phyloP scores from a whole-genome alignment of 768 basidiomycete species.

The Xerocomus brunneocitrinus region DNA sequence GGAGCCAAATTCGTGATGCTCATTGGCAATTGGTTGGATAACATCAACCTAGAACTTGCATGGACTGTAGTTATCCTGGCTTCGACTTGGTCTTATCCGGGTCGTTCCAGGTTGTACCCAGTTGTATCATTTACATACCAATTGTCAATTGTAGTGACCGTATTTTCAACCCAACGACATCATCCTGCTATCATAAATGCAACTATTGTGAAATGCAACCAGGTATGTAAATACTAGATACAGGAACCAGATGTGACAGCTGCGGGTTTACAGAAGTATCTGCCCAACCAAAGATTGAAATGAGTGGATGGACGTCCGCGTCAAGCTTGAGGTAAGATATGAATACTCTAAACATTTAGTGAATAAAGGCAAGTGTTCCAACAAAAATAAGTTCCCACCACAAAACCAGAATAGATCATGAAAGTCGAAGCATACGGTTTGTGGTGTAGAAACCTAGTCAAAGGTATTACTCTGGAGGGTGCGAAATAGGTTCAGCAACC shows the following conservation, averaged over 20 bases:
- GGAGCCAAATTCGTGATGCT: slow-evolving; percentile 24
- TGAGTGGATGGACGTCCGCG: slow-evolving; percentile 1
- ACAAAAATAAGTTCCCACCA: not conserved
- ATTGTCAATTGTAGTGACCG: slow-evolving; percentile 17
- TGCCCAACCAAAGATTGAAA: slow-evolving; percentile 3
- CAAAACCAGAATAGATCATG: not conserved
- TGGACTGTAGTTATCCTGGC: slow-evolving; percentile 11
- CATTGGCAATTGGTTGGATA: slow-evolving; percentile 4
- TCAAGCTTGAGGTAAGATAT: not conserved
- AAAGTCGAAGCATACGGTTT: not conserved
- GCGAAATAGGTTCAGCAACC: slow-evolving; percentile 1
- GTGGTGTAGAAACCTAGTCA: not conserved
- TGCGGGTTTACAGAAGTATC: not conserved
- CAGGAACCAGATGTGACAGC: not conserved
- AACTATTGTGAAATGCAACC: slow-evolving; percentile 6
- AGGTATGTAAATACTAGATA: not conserved
- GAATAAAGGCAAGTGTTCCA: not conserved
- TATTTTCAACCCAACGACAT: slow-evolving; percentile 10
- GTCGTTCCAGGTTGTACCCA: slow-evolving; percentile 8
- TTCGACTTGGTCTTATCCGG: slow-evolving; percentile 2
- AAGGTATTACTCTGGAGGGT: slow-evolving; percentile 7
- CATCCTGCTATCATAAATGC: slow-evolving; percentile 6
- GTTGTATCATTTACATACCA: slow-evolving; percentile 22
- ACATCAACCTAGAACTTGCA: slow-evolving; percentile 7
- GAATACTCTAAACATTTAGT: slow-evolving; percentile 6